Conservation (phyloP, 257 asterid genomes). For the Solanum medicagineum region DNA sequence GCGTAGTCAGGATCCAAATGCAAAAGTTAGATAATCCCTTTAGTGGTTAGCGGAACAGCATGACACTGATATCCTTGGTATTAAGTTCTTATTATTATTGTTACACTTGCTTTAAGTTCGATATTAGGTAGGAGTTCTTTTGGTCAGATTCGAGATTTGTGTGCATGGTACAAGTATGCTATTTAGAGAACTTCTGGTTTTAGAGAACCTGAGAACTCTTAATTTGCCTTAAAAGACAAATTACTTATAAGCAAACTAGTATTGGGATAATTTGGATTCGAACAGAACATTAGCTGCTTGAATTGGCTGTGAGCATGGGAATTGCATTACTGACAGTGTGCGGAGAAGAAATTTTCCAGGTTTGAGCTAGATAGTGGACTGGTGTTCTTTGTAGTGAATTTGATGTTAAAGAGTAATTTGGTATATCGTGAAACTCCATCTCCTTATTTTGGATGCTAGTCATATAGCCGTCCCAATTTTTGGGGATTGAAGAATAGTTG, state of each 20-base stretch:
- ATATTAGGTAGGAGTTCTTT: not conserved
- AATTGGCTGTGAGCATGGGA: not conserved
- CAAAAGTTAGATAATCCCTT: not conserved
- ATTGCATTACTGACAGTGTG: not conserved
- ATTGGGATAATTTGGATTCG: not conserved
- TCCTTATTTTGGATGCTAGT: not conserved
- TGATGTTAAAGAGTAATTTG: not conserved
- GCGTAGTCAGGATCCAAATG: not conserved
- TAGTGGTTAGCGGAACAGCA: not conserved
- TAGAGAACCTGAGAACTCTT: not conserved
- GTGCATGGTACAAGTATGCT: not conserved
- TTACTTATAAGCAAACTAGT: not conserved
- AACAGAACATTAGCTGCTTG: not conserved
- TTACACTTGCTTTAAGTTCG: not conserved
- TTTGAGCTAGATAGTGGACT: not conserved
- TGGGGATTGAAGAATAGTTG: not conserved
- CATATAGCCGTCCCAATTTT: not conserved
- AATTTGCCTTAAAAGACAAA: not conserved
- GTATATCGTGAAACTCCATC: not conserved
- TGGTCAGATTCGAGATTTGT: not conserved
- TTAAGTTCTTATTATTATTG: not conserved
- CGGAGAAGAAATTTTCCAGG: not conserved
- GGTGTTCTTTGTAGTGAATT: not conserved
- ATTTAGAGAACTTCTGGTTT: not conserved
- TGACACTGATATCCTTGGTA: not conserved